Percentiles rank a stretch among this genome's conserved stretches.
These are phyloP conservation scores for Rhodotorula kratochvilovae DNA, from an alignment of 768 basidiomycete species.

Conservation along the genomic window DNA sequence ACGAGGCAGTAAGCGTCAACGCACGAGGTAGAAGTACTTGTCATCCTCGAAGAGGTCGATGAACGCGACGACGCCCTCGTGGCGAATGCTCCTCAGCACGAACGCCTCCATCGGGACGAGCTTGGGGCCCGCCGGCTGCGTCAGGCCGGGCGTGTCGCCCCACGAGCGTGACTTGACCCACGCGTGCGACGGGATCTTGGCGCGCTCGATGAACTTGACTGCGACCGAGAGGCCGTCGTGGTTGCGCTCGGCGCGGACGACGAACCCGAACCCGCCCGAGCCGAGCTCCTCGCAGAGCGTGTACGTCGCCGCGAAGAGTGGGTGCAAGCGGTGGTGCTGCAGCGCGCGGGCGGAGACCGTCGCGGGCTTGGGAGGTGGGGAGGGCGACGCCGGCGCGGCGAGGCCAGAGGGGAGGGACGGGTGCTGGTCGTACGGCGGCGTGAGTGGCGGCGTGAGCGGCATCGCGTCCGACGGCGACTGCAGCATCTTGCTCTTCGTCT, in stretches of 20 bases:
- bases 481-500: slow-evolving; percentile 15
- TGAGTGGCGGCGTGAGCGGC: slow-evolving; percentile 38
- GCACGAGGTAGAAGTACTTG: slow-evolving; percentile 78
- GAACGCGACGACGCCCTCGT: slow-evolving; percentile 76
- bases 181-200: slow-evolving; percentile 40
- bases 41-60: slow-evolving; percentile 78
- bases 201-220: slow-evolving; percentile 80
- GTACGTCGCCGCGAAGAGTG: slow-evolving; percentile 45
- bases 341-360: slow-evolving; percentile 31
- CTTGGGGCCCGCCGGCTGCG: slow-evolving; percentile 26
- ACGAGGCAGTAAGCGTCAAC: slow-evolving; percentile 40
- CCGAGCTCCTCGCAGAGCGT: slow-evolving; percentile 56
- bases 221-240: slow-evolving; percentile 66
- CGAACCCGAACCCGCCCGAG: slow-evolving; percentile 89
- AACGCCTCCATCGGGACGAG: slow-evolving; percentile 73
- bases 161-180: slow-evolving; percentile 44
- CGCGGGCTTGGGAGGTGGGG: slow-evolving; percentile 8
- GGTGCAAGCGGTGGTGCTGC: slow-evolving; percentile 36
- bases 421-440: slow-evolving; percentile 19
- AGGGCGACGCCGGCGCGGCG: not conserved
- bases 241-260: slow-evolving; percentile 74
- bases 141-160: slow-evolving; percentile 27
- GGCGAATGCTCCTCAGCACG: slow-evolving; percentile 66
- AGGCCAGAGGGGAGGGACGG: slow-evolving; percentile 2
- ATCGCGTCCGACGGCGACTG: slow-evolving; percentile 1